Percentiles rank a stretch among this genome's conserved stretches.
Evolutionary conservation across 1,284 basidiomycete species (phyloP).

Genomic region (Heliocybe sulcata): DNA sequence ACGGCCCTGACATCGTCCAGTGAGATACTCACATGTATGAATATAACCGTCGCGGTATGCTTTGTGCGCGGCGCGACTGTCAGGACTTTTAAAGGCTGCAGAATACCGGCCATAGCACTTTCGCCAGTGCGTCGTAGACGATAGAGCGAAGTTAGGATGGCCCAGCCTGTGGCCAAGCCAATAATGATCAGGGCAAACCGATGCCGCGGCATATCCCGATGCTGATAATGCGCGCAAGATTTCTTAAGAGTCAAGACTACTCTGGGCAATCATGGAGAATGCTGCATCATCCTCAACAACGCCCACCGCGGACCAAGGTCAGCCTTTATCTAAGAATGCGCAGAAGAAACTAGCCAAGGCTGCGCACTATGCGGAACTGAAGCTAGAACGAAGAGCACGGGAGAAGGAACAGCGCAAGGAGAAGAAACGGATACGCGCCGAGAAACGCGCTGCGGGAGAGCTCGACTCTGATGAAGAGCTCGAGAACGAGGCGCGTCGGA

Average conservation of each 20-base stretch:
- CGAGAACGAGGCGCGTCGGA: conserved; percentile 27
- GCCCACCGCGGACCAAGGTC: neutral
- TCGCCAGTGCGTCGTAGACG: neutral
- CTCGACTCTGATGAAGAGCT: conserved; percentile 36
- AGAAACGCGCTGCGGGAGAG: conserved; percentile 49
- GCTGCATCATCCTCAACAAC: neutral
- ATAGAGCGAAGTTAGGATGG: neutral
- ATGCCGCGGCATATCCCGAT: conserved; percentile 1
- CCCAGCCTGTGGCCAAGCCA: neutral
- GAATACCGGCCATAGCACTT: conserved; percentile 19
- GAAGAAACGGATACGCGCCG: conserved; percentile 48
- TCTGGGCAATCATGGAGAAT: neutral
- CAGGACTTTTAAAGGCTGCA: conserved; percentile 38
- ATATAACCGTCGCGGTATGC: conserved; percentile 85
- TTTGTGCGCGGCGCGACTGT: conserved; percentile 45
- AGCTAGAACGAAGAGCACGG: conserved; percentile 67
- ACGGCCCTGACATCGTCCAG: neutral
- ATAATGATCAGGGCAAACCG: neutral
- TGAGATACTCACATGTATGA: conserved; percentile 64
- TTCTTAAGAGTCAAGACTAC: neutral
- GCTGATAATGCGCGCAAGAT: neutral
- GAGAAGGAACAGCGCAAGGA: conserved; percentile 70
- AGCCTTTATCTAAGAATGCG: conserved; percentile 68
- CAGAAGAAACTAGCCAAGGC: conserved; percentile 71
- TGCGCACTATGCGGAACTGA: conserved; percentile 57